These are phyloP conservation scores for Aspergillus sp. DNA, from an alignment of 2,329 filamentous ascomycete genomes.

Conservation along the genomic window DNA sequence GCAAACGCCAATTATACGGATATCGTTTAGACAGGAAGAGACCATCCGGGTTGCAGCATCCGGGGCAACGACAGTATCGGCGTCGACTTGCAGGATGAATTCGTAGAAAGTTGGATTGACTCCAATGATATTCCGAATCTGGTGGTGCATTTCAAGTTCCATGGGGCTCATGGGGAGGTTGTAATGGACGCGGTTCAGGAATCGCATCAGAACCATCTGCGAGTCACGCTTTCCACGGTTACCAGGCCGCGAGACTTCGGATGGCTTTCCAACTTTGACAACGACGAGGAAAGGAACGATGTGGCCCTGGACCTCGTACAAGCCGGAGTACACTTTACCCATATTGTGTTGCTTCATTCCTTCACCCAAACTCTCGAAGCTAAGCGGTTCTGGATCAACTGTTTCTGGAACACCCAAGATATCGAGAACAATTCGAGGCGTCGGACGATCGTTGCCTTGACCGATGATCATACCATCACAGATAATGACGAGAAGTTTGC, in stretches of 20 bases:
- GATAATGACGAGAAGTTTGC: conserved; percentile 93
- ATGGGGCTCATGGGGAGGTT: conserved; percentile 94
- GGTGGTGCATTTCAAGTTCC: conserved; percentile 97
- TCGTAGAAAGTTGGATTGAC: conserved; percentile 99
- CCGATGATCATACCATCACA: conserved; percentile 99
- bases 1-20: conserved; percentile 87
- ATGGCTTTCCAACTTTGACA: conserved; percentile 88
- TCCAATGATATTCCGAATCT: conserved; percentile 97
- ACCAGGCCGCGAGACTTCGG: conserved; percentile 73
- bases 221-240: conserved; percentile 99
- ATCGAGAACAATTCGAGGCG: conserved; percentile 91
- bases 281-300: conserved; percentile 97
- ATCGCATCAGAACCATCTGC: conserved; percentile 97
- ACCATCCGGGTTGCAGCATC: conserved; percentile 93
- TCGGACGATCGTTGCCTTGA: conserved; percentile 94
- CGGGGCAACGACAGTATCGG: conserved; percentile 87
- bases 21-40: conserved; percentile 85
- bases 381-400: conserved; percentile 91
- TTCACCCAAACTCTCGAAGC: conserved; percentile 94
- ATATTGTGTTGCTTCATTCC: conserved; percentile 98
- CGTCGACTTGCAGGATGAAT: conserved; percentile 93
- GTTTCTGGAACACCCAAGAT: conserved; percentile 93
- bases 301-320: conserved; percentile 97
- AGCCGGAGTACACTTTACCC: conserved; percentile 96
- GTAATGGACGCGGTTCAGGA: conserved; percentile 98